Conservation (phyloP, 441 rosid species). For the Raphanus hybrid region DNA sequence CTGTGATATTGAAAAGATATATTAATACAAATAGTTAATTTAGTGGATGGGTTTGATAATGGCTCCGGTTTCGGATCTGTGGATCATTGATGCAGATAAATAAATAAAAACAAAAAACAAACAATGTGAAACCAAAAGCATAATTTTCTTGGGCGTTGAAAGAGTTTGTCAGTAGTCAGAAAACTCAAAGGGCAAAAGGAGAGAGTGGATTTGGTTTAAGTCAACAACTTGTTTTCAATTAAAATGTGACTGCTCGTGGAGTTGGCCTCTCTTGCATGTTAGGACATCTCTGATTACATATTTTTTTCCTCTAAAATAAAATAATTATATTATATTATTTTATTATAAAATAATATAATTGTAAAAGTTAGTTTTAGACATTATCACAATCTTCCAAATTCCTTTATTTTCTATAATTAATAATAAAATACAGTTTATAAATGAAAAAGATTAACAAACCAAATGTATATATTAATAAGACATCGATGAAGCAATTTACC, state of each 20-base stretch:
- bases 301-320: too few relatives aligned
- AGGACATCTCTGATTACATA: neutral
- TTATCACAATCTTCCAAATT: slow-evolving; percentile 30
- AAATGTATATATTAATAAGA: neutral
- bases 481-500: neutral
- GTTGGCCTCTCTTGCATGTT: slow-evolving; percentile 37
- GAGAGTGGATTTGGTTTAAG: slow-evolving; percentile 42
- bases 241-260: slow-evolving; percentile 32
- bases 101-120: slow-evolving; percentile 7
- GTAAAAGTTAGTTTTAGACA: neutral
- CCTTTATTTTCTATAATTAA: neutral
- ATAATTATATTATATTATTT: too few relatives aligned
- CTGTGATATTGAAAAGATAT: neutral
- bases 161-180: slow-evolving; percentile 35
- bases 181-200: slow-evolving; percentile 25
- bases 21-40: neutral
- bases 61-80: slow-evolving; percentile 30
- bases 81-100: slow-evolving; percentile 8
- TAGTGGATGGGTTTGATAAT: slow-evolving; percentile 36
- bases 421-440: neutral
- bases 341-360: too few relatives aligned
- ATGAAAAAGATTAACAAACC: neutral
- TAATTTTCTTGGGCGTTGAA: slow-evolving; percentile 40
- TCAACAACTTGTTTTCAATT: slow-evolving; percentile 24
- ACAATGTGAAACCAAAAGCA: slow-evolving; percentile 40